Evolutionary conservation across 2,329 filamentous ascomycete genomes (phyloP), one percentile per base, ranked within the genome.

Genomic region (Penicillium hesseltinei): DNA sequence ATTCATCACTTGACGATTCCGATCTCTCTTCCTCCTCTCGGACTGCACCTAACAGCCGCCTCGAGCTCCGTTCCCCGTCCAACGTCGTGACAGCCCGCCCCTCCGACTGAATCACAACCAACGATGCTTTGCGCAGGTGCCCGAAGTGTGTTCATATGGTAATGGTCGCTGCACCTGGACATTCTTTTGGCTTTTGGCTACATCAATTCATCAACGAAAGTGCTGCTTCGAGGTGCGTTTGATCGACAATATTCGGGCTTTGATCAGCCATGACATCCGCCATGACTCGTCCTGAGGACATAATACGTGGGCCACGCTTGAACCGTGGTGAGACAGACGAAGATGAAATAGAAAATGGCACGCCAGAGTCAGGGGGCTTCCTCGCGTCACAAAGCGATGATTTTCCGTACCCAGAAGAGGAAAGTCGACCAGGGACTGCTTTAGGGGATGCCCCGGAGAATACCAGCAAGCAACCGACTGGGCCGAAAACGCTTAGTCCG

Each of bases 271-370:
- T 71, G 69, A 62, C 73, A 57, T 66, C 69, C 59, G 69, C 70
- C 45, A 77, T 76, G 72, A 62, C 64, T 55, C 73, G 72, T 52
- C 65, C 71, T 43, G 75, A 77, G 56, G 74, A 77, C 59, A 71
- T 69, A 13, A 62, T 72, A 27, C 69, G 69, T 63, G 71, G 69
- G 44, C 66, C 64, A 62, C 72, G 65, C 57, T 58, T 68, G 35
- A 71, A 70, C 60, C 69, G 65, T 52, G 63, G 58, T 35, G 72
- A 74, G 33, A 54, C 61, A 29, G 71, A 72, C 11, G 74, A 76
- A 36, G 72, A 73, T 29, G 70, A 71, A 38, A 56, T 39, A 25
- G 65, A 61, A 46, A 65, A 58, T 52, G 62, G 65, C 55, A 64
- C 61, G 0, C 66, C 66, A n/a, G 72, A 75, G 21, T 66, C 65